Conservation (phyloP, 1,284 basidiomycete species). For the Ganoderma multipileum region DNA sequence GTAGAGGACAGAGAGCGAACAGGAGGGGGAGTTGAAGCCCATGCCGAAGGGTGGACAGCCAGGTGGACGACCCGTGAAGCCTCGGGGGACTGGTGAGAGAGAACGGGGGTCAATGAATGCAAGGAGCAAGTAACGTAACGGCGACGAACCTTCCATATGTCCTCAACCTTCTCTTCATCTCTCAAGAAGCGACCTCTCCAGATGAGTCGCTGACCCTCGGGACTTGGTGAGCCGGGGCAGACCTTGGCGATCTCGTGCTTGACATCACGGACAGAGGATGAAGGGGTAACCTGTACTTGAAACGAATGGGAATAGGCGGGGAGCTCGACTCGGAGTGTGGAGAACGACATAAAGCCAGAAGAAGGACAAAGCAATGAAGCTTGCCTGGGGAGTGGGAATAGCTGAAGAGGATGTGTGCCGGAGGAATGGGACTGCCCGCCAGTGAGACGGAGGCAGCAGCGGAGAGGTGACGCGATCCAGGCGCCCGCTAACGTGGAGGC, state of each 20-base stretch:
- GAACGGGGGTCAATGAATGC: constrained; percentile 23
- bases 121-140: not conserved
- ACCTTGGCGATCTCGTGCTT: constrained; percentile 67
- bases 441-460: constrained; percentile 9
- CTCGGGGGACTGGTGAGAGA: constrained; percentile 52
- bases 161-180: constrained; percentile 69
- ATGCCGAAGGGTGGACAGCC: constrained; percentile 78
- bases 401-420: constrained; percentile 15
- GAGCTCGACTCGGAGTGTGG: constrained; percentile 72
- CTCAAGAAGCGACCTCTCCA: constrained; percentile 73
- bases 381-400: constrained; percentile 17
- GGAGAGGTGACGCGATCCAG: constrained; percentile 14
- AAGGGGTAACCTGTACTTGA: constrained; percentile 54
- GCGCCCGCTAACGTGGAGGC: constrained; percentile 26
- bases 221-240: constrained; percentile 70
- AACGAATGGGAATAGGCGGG: constrained; percentile 77
- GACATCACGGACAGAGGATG: constrained; percentile 63
- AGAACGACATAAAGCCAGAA: constrained; percentile 43
- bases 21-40: constrained; percentile 59
- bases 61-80: constrained; percentile 73
- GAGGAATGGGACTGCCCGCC: not conserved
- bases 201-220: constrained; percentile 76
- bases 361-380: constrained; percentile 24
- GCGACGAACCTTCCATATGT: constrained; percentile 70
- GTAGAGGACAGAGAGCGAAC: constrained; percentile 10